These are phyloP conservation scores for Magnaporthiopsis incrustans DNA, from an alignment of 2,329 filamentous ascomycete genomes.

Conservation along the genomic window DNA sequence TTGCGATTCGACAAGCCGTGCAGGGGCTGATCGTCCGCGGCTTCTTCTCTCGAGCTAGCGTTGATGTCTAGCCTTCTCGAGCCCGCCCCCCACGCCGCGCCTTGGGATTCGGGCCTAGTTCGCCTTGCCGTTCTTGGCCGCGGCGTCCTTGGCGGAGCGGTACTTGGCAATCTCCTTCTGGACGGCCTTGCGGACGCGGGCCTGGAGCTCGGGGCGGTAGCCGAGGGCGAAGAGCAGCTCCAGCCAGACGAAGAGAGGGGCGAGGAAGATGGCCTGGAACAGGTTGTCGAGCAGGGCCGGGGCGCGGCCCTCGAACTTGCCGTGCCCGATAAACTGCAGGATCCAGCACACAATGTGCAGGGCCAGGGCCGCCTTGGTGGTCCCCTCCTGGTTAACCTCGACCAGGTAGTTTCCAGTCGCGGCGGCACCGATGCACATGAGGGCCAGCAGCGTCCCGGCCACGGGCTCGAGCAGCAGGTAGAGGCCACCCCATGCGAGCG, in stretches of 20 bases:
- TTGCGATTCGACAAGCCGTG: neutral
- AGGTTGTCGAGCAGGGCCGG: slow-evolving; percentile 88
- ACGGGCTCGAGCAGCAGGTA: slow-evolving; percentile 94
- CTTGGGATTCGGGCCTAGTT: slow-evolving; percentile 23
- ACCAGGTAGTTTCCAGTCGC: slow-evolving; percentile 71
- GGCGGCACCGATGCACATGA: slow-evolving; percentile 67
- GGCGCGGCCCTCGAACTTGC: slow-evolving; percentile 77
- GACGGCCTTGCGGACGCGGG: slow-evolving; percentile 69
- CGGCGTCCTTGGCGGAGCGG: slow-evolving; percentile 42
- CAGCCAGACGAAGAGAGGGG: slow-evolving; percentile 95
- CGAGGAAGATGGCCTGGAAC: slow-evolving; percentile 83
- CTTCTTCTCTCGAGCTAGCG: slow-evolving; percentile 11
- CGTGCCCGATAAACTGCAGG: slow-evolving; percentile 85
- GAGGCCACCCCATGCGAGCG: slow-evolving; percentile 63
- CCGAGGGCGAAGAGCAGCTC: slow-evolving; percentile 85
- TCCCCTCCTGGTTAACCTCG: slow-evolving; percentile 40
- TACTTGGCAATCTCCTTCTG: slow-evolving; percentile 70
- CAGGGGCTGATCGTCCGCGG: neutral
- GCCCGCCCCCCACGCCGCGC: neutral
- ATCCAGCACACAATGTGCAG: slow-evolving; percentile 75
- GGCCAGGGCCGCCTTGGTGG: slow-evolving; percentile 51
- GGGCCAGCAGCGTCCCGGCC: slow-evolving; percentile 69
- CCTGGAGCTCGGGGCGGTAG: slow-evolving; percentile 81
- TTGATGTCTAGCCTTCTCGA: neutral
- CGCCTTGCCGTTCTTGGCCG: slow-evolving; percentile 40